A percentile compares a stretch with the other conserved stretches of the same genome.
phyloP scores from a whole-genome alignment of 2,329 filamentous ascomycete genomes.

The Arthrinium puccinioides region DNA sequence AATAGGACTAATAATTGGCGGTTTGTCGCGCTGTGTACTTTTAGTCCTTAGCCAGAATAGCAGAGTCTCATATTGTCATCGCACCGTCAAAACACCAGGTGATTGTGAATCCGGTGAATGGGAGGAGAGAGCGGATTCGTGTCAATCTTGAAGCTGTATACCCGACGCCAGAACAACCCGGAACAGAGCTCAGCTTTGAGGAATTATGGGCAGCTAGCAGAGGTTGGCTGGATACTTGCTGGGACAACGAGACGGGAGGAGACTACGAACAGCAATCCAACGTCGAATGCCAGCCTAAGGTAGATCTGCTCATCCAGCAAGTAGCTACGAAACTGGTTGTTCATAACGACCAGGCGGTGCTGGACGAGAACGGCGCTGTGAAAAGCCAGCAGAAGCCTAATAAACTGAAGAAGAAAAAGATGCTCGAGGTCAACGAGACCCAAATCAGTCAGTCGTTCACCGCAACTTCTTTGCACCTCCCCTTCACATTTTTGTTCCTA shows the following conservation, averaged over 20 bases:
- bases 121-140: conserved; percentile 78
- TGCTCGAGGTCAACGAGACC: conserved; percentile 82
- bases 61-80: conserved; percentile 57
- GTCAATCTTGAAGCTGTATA: conserved; percentile 83
- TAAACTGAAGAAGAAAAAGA: conserved; percentile 63
- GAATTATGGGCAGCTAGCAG: conserved; percentile 75
- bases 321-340: conserved; percentile 32
- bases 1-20: conserved; percentile 84
- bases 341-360: conserved; percentile 34
- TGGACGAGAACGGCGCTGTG: conserved; percentile 54
- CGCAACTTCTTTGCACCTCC: not conserved
- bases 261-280: conserved; percentile 11
- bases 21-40: conserved; percentile 30
- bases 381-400: conserved; percentile 37
- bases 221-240: conserved; percentile 58
- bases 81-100: conserved; percentile 68
- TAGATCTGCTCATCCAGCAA: conserved; percentile 18
- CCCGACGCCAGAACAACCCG: conserved; percentile 63
- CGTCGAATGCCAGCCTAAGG: conserved; percentile 13
- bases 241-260: conserved; percentile 36
- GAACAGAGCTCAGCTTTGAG: conserved; percentile 81
- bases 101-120: conserved; percentile 73
- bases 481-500: conserved; percentile 12
- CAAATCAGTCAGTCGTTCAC: conserved; percentile 73
- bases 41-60: conserved; percentile 55